Evolutionary conservation across 805 yeast genomes (phyloP).

Genomic region (Hanseniaspora osmophila): DNA sequence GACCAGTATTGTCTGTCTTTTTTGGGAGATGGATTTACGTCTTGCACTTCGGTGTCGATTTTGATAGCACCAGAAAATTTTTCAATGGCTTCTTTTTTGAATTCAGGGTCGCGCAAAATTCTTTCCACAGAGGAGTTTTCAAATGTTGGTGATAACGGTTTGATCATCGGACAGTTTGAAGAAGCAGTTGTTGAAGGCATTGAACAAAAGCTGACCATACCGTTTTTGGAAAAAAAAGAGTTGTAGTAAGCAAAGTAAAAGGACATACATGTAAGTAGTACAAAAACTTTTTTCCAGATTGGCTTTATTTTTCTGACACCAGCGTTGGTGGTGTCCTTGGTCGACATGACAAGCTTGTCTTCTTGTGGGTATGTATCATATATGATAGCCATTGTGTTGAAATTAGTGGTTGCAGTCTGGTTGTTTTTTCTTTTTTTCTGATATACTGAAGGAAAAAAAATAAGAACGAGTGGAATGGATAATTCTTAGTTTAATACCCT

Average conservation of each 20-base stretch:
- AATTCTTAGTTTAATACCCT: too few species aligned
- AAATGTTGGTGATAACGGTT: slow-evolving; percentile 15
- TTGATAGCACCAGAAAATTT: slow-evolving; percentile 45
- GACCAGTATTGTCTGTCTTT: slow-evolving; percentile 31
- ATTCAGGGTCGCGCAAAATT: slow-evolving; percentile 23
- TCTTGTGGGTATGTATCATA: neutral
- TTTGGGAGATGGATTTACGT: slow-evolving; percentile 28
- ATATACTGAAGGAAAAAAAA: too few species aligned
- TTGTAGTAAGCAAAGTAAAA: neutral
- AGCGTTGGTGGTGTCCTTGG: neutral
- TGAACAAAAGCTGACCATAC: neutral
- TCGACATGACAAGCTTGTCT: neutral
- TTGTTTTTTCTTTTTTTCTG: neutral
- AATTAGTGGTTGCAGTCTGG: neutral
- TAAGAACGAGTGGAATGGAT: too few species aligned
- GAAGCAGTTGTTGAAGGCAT: neutral
- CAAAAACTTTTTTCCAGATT: slow-evolving; percentile 4
- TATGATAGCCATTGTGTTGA: neutral
- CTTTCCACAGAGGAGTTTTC: slow-evolving; percentile 12
- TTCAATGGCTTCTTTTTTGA: slow-evolving; percentile 27
- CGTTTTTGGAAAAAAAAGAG: too few species aligned
- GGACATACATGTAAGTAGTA: slow-evolving; percentile 4
- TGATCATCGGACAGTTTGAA: slow-evolving; percentile 10
- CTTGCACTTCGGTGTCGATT: slow-evolving; percentile 52
- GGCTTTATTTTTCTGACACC: slow-evolving; percentile 1